Evolutionary conservation across 2,329 filamentous ascomycete species (phyloP).

Genomic region (Hypomyces perniciosus): DNA sequence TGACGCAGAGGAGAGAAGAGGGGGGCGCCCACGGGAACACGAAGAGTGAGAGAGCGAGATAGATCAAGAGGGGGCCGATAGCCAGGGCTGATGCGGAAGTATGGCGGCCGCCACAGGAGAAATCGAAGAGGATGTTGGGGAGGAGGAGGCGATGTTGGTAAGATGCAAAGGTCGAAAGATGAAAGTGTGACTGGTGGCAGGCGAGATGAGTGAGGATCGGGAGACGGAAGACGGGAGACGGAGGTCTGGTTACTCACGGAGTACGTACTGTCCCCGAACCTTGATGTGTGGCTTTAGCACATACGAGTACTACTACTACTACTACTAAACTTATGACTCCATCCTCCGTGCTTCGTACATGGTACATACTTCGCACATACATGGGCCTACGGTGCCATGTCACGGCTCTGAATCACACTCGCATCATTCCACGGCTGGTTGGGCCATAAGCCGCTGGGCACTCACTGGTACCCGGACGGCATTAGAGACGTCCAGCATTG

Average conservation of each 20-base stretch:
- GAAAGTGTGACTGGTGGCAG: slow-evolving; percentile 10
- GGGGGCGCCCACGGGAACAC: neutral
- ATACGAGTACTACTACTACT: neutral
- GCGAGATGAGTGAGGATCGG: slow-evolving; percentile 6
- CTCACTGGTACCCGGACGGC: slow-evolving; percentile 3
- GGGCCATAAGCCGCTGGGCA: slow-evolving; percentile 4
- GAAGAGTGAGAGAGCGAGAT: neutral
- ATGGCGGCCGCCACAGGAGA: neutral
- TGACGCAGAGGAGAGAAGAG: slow-evolving; percentile 4
- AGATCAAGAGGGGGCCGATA: neutral
- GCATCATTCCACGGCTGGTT: slow-evolving; percentile 8
- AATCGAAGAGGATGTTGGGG: slow-evolving; percentile 27
- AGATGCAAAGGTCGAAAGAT: slow-evolving; percentile 4
- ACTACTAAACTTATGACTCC: neutral
- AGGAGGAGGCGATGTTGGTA: neutral
- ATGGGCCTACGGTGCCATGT: slow-evolving; percentile 4
- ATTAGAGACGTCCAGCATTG: slow-evolving; percentile 4
- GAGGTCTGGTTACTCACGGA: neutral
- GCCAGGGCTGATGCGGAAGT: neutral
- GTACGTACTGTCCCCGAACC: too few species aligned
- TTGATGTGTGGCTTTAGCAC: neutral
- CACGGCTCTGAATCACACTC: slow-evolving; percentile 9
- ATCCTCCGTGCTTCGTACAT: too few species aligned
- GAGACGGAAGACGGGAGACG: neutral
- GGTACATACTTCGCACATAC: too few species aligned